Percentiles rank a stretch among this genome's conserved stretches.
These are phyloP conservation scores for Hygrophorus pudorinus DNA, from an alignment of 768 basidiomycete species.

Conservation along the genomic window DNA sequence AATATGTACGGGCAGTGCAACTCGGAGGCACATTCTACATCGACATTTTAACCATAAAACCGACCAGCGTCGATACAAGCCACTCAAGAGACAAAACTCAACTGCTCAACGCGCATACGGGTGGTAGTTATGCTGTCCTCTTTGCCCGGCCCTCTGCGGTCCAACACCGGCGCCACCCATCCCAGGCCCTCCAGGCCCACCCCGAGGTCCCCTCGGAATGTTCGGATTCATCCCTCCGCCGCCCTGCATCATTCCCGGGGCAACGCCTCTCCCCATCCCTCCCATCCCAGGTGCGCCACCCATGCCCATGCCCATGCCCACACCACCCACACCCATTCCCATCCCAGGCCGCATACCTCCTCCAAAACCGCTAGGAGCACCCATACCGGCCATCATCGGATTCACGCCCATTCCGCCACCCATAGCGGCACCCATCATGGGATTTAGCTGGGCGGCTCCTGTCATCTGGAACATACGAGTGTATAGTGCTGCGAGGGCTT, in stretches of 20 bases:
- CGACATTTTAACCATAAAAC: not conserved
- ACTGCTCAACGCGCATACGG: conserved; percentile 36
- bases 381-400: conserved; percentile 32
- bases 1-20: too few relatives aligned
- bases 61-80: too few relatives aligned
- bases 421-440: conserved; percentile 49
- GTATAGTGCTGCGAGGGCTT: conserved; percentile 86
- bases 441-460: conserved; percentile 44
- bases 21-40: not conserved
- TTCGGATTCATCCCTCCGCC: conserved; percentile 46
- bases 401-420: conserved; percentile 25
- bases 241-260: conserved; percentile 22
- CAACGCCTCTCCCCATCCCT: conserved; percentile 28
- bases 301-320: conserved; percentile 28
- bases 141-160: conserved; percentile 60
- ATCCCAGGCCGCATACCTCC: conserved; percentile 23
- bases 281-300: conserved; percentile 28
- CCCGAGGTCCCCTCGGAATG: conserved; percentile 58
- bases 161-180: conserved; percentile 53
- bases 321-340: too few relatives aligned
- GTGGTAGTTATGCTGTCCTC: conserved; percentile 77
- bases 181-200: conserved; percentile 41
- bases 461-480: conserved; percentile 92
- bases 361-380: conserved; percentile 26
- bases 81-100: not conserved